Evolutionary conservation across 225 moss, liverwort and hornwort genomes (phyloP).

Genomic region (Thuidium tamariscinum): DNA sequence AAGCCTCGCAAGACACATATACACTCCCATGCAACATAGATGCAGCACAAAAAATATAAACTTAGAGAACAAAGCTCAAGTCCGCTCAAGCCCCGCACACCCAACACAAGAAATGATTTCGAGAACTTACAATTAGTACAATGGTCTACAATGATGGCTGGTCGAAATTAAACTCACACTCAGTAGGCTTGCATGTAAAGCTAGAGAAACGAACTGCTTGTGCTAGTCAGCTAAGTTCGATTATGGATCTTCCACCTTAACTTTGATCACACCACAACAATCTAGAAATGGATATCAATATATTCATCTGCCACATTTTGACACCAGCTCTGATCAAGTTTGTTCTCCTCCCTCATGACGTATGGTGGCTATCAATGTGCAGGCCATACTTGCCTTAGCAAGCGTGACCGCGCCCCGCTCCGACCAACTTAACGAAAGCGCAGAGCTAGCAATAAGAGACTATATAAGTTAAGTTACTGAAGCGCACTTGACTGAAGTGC

Average conservation of each 20-base stretch:
- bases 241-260: no score
- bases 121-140: not conserved
- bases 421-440: not conserved
- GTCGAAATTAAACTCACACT: not conserved
- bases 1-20: not conserved
- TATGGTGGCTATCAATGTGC: not conserved
- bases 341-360: not conserved
- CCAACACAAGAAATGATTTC: not conserved
- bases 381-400: not conserved
- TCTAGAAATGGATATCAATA: not conserved
- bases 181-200: not conserved
- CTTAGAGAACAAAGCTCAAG: not conserved
- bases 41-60: no score
- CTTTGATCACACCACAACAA: not conserved
- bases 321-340: not conserved
- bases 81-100: not conserved
- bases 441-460: not conserved
- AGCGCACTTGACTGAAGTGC: no score
- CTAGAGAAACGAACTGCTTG: not conserved
- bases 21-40: not conserved
- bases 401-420: not conserved
- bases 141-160: not conserved
- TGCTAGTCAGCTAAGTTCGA: not conserved
- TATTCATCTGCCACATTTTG: not conserved
- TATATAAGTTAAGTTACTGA: no score